Evolutionary conservation across 495 filamentous ascomycete genomes (phyloP), one percentile per base, ranked within the genome.

Genomic region (Aspergillus haitiensis): DNA sequence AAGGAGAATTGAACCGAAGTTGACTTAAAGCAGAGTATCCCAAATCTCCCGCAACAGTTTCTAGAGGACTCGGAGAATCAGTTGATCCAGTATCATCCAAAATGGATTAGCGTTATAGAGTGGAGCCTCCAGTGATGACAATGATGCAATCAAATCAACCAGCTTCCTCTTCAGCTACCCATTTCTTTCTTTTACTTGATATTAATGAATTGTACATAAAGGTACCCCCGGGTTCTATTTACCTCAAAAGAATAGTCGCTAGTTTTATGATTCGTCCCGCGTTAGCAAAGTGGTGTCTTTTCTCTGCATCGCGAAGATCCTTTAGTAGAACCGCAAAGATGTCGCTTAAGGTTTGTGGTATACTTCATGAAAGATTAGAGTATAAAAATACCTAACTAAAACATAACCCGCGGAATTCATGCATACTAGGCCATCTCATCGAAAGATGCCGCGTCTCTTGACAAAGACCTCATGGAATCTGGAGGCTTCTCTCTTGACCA

Each of bases 401-500:
- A 46, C 44, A 6, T 46, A 13, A 3, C 21, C 21, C 21, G 12
- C 53, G 10, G 33, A 42, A 27, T 27, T 33, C n/a, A 47, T 31
- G 34, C 11, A 56, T 34, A 18, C 11, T 54, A 96, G 92, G 93
- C 91, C 35, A 82, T 97, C 56, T 88, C 87, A 0, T 89, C 92
- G 34, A 92, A 93, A 72, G 89, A 91, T 66, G 93, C 94, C 3
- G 87, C 88, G 0, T 88, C 89, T 36, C 84, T 98, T 5, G 94
- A 98, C 72, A 85, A 88, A 71, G 94, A 98, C 65, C 86, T 98
- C 44, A 98, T 98, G 94, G 89, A 85, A 71, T 80, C 84, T 16
- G 93, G 95, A 4, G 94, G 88, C 18, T 98, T 93, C 78, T 96
- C 92, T 3, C 81, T 98, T 42, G 94, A 98, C 72, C 94, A 98